Evolutionary conservation across 2,329 filamentous ascomycete genomes (phyloP).

Genomic region (Diaporthe helianthi): DNA sequence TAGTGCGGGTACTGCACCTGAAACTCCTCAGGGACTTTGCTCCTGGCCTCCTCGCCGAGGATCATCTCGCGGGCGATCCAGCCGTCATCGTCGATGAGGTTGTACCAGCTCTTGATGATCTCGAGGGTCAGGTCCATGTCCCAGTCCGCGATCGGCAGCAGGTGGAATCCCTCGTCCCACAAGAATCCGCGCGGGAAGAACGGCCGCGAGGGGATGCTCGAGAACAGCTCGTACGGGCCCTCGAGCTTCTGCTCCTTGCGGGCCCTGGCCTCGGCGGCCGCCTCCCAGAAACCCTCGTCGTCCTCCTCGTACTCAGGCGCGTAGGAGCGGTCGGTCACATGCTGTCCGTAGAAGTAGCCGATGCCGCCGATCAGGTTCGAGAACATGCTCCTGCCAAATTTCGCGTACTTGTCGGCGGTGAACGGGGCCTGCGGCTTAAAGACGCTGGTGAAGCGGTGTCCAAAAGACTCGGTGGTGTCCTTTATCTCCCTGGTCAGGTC

Average conservation of each 20-base stretch:
- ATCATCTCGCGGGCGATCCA: constrained; percentile 99
- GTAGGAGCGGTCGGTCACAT: constrained; percentile 88
- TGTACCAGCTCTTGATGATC: constrained; percentile 95
- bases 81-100: constrained; percentile 92
- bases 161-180: constrained; percentile 98
- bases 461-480: constrained; percentile 71
- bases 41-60: constrained; percentile 86
- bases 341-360: constrained; percentile 91
- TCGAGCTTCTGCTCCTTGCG: constrained; percentile 74
- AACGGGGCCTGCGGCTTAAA: constrained; percentile 82
- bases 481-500: constrained; percentile 75
- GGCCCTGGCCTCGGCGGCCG: constrained; percentile 79
- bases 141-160: constrained; percentile 91
- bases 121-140: constrained; percentile 87
- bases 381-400: constrained; percentile 88
- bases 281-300: constrained; percentile 94
- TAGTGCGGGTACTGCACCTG: constrained; percentile 97
- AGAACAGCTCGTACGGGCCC: constrained; percentile 88
- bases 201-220: constrained; percentile 86
- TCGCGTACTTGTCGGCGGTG: constrained; percentile 71
- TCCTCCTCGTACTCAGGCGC: constrained; percentile 95
- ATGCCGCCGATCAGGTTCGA: constrained; percentile 94
- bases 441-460: constrained; percentile 74
- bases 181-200: constrained; percentile 97
- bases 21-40: constrained; percentile 93